Conservation (phyloP, 139 green algal genomes). For the Edaphochlamys debaryana region DNA sequence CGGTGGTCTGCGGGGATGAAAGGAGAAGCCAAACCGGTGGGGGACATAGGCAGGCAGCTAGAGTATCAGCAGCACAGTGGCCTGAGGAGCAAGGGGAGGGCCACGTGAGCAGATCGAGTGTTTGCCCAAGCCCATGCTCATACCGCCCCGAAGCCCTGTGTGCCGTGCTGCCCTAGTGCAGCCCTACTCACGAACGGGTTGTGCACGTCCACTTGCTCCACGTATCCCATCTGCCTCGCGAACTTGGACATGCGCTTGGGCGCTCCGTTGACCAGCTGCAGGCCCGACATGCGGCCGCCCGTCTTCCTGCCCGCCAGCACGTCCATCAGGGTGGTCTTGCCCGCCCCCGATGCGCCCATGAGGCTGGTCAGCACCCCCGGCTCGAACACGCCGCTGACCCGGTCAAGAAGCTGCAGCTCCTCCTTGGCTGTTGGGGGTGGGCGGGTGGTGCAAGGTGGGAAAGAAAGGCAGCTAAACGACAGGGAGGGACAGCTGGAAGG, state of each 20-base stretch:
- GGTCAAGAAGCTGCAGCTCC: constrained; percentile 52
- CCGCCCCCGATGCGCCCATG: constrained; percentile 74
- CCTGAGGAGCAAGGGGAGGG: too few relatives aligned
- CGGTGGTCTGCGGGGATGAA: not conserved
- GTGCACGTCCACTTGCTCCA: constrained; percentile 59
- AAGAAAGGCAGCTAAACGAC: too few relatives aligned
- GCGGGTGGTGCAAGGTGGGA: too few relatives aligned
- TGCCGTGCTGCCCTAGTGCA: too few relatives aligned
- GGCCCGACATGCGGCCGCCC: constrained; percentile 2
- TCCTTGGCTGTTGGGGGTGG: too few relatives aligned
- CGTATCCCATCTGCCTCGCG: constrained; percentile 52
- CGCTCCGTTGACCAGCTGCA: constrained; percentile 55
- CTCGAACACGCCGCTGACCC: constrained; percentile 44
- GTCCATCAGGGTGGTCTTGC: constrained; percentile 87
- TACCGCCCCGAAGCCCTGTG: too few relatives aligned
- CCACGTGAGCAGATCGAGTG: too few relatives aligned
- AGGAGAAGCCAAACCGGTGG: too few relatives aligned
- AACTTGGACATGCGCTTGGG: constrained; percentile 75
- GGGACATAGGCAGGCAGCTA: too few relatives aligned
- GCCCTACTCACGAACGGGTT: constrained; percentile 10
- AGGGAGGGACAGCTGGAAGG: too few relatives aligned
- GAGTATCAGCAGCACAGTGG: too few relatives aligned
- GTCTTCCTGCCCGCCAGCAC: constrained; percentile 81
- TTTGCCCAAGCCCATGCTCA: too few relatives aligned
- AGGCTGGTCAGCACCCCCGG: constrained; percentile 51